Evolutionary conservation across 2,329 filamentous ascomycete genomes (phyloP), one percentile per base, ranked within the genome.

Genomic region (Fusarium verticillioides): DNA sequence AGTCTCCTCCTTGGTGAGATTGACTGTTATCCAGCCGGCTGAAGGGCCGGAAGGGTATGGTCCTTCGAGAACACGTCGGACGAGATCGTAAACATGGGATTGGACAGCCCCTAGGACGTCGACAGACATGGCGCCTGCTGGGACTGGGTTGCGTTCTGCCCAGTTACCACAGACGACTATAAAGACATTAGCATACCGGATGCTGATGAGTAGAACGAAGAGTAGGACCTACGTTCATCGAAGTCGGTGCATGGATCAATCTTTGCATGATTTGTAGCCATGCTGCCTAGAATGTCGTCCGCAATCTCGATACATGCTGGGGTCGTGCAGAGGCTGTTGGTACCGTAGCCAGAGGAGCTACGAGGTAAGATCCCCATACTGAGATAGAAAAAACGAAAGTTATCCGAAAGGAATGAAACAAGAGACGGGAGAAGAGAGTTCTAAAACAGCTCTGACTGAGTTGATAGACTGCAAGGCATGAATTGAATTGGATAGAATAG

Each of bases 1-100:
- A 4, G 83, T 84, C 43, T 84, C 82, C 9, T 82, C 77, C 2
- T 79, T 54, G 3, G 69, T 69, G n/a, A 72, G 44, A 32, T 60
- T 50, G 18, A 73, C 68, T 0, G 67, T 68, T 49, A 72, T 72
- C 70, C 70, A 72, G 44, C 61, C 72, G 5, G 56, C 61, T 7
- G 63, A 39, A 4, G 62, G 40, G 83, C 88, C 93, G 91, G 67
- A 89, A 7, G 90, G 89, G 66, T 90, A 92, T 36, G 87, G 86
- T 70, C 87, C 85, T 37, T 71, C 70, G 18, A 73, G 47, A 0
- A 74, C 57, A 10, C 28, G 36, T 11, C 58, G 58, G 7, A 34
- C 28, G 9, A 60, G 36, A 9, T 60, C 36, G n/a, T 60, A 34
- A 12, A 54, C 36, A 16, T 60, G 57, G 2, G 1, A 18, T 18